These are phyloP conservation scores for Hygrophorus pudorinus DNA, from an alignment of 768 basidiomycete genomes.

Conservation along the genomic window DNA sequence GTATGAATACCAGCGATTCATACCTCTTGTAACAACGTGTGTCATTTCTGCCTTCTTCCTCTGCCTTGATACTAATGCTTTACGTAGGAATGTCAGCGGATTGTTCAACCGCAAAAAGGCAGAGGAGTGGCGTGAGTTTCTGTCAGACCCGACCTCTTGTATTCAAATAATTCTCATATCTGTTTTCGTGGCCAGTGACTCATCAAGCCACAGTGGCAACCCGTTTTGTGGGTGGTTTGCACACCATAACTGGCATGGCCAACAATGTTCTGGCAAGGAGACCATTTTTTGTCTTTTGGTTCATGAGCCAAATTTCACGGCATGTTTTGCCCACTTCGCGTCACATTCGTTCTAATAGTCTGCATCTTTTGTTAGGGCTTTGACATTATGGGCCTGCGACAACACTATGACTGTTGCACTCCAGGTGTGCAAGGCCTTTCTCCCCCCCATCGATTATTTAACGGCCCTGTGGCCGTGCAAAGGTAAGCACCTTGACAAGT, in stretches of 20 bases:
- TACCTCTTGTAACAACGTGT: slow-evolving; percentile 50
- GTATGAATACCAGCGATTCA: slow-evolving; percentile 56
- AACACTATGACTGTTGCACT: slow-evolving; percentile 47
- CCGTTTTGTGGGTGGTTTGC: slow-evolving; percentile 48
- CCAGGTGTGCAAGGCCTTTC: slow-evolving; percentile 50
- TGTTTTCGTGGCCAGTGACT: slow-evolving; percentile 29
- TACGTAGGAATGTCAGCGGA: slow-evolving; percentile 30
- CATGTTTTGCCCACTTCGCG: slow-evolving; percentile 14
- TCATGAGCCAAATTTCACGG: slow-evolving; percentile 62
- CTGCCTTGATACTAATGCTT: neutral
- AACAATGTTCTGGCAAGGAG: slow-evolving; percentile 40
- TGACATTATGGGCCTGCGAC: slow-evolving; percentile 55
- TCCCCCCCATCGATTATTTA: slow-evolving; percentile 53
- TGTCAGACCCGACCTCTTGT: slow-evolving; percentile 1
- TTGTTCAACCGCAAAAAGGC: slow-evolving; percentile 47
- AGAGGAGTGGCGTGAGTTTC: slow-evolving; percentile 53
- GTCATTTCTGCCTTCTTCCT: slow-evolving; percentile 10
- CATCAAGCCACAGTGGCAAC: slow-evolving; percentile 54
- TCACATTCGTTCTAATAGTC: slow-evolving; percentile 6
- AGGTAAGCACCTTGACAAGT: slow-evolving; percentile 25
- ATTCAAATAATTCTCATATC: slow-evolving; percentile 6
- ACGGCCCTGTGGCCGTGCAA: slow-evolving; percentile 55
- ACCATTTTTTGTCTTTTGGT: slow-evolving; percentile 68
- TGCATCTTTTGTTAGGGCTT: slow-evolving; percentile 32
- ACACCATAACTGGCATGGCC: slow-evolving; percentile 47